Percentiles rank a stretch among this genome's conserved stretches.
These are phyloP conservation scores for Ricinus communis DNA, from an alignment of 345 rosid genomes.

Conservation along the genomic window DNA sequence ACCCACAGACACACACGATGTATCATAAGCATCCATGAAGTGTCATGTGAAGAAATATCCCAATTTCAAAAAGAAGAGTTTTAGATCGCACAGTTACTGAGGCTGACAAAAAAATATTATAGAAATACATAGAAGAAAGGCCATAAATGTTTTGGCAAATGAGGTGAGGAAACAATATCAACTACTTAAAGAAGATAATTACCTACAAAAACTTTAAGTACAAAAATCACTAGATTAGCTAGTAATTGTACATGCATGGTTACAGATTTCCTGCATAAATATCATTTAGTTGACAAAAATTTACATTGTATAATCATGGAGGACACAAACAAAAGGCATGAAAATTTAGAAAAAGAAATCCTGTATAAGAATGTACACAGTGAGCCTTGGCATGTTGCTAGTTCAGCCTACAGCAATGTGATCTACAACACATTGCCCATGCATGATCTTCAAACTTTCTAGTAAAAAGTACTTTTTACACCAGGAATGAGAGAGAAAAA, in stretches of 20 bases:
- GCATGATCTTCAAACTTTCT: neutral
- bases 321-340: neutral
- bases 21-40: neutral
- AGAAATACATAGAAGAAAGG: neutral
- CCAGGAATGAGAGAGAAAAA: neutral
- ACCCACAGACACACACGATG: neutral
- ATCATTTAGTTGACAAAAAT: neutral
- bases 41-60: neutral
- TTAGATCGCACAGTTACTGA: neutral
- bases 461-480: neutral
- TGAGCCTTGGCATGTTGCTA: neutral
- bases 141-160: neutral
- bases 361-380: neutral
- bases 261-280: neutral
- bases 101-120: neutral
- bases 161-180: neutral
- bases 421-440: neutral
- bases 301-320: neutral
- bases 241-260: neutral
- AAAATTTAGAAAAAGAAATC: neutral
- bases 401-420: neutral
- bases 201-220: neutral
- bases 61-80: neutral
- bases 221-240: too few relatives aligned
- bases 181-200: neutral